Base-by-base conservation (phyloP, 495 filamentous ascomycete genomes). In the Massariosphaeria phaeospora region DNA sequence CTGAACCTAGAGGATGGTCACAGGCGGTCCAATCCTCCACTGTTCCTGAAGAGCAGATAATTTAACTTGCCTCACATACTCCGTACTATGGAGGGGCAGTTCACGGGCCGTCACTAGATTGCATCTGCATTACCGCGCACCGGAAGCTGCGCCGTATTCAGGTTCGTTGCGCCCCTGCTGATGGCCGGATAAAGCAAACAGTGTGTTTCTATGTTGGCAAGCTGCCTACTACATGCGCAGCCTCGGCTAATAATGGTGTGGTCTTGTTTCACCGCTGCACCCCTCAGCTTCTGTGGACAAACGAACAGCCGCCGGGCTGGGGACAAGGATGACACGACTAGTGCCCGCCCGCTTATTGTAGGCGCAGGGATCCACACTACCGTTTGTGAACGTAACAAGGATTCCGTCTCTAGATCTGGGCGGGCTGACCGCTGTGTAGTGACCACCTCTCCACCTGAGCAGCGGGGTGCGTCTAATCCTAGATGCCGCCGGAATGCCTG, bases 201-300 rank as follows among this genome's bases (percentile, higher is more conserved):
- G 25, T 43, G 26, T 23, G 31, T 18, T 57, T 50, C 2, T 23
- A 27, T 24, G 46, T 23, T 33, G 27, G n/a, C 20, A 27, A 39
- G 36, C n/a, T 41, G 21, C 15, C 17, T 13, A 39, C 15, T 10
- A 34, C 31, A 17, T 21, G 26, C 35, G 39, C 13, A 46, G 4
- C 3, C 18, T 36, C 40, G 1, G 29, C 45, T 49, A 47, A 58
- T 52, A 31, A 38, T 30, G 55, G 55, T 23, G 20, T 45, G 46
- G 55, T 45, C 40, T 52, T 23, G 55, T 58, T 58, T 58, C 55
- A 58, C 55, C 38, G 29, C 46, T 58, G 55, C 55, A 51, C 40
- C 54, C 21, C 29, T 35, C 23, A 57, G 54, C 54, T 50, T 57
- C 50, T 54, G 15, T 12, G 2, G 17, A 26, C 45, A 15, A 23